These are phyloP conservation scores for Amanita jacksonii DNA, from an alignment of 768 basidiomycete species.

Conservation along the genomic window DNA sequence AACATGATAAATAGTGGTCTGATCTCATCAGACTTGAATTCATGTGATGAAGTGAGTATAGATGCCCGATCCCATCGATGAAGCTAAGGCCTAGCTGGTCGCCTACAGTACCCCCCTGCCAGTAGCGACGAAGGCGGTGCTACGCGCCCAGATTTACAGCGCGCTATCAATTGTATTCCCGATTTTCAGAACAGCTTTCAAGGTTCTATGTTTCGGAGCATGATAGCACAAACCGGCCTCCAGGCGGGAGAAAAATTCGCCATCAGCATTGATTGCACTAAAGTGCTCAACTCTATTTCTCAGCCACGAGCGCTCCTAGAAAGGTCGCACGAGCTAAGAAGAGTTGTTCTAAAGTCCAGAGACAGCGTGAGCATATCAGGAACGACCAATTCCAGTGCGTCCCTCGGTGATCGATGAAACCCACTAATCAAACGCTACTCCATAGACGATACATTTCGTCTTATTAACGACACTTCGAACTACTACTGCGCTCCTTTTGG, in stretches of 20 bases:
- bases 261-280: slow-evolving; percentile 8
- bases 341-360: not conserved
- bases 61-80: not conserved
- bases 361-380: not conserved
- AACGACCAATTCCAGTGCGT: not conserved
- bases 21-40: slow-evolving; percentile 1
- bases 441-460: not conserved
- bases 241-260: slow-evolving; percentile 5
- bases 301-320: not conserved
- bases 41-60: slow-evolving; percentile 7
- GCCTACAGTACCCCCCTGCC: slow-evolving; percentile 5
- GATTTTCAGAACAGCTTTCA: slow-evolving; percentile 3
- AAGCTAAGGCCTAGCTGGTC: not conserved
- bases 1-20: not conserved
- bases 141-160: not conserved
- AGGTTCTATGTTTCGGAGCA: slow-evolving; percentile 2
- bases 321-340: not conserved
- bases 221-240: not conserved
- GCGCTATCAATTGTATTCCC: slow-evolving; percentile 9
- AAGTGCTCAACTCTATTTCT: slow-evolving; percentile 2
- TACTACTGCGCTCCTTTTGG: not conserved
- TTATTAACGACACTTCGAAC: not conserved
- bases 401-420: not conserved
- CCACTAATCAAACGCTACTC: not conserved
- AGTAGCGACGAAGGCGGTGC: slow-evolving; percentile 5